Base-by-base conservation (phyloP, 805 yeast genomes). In the Starmera quercuum region DNA sequence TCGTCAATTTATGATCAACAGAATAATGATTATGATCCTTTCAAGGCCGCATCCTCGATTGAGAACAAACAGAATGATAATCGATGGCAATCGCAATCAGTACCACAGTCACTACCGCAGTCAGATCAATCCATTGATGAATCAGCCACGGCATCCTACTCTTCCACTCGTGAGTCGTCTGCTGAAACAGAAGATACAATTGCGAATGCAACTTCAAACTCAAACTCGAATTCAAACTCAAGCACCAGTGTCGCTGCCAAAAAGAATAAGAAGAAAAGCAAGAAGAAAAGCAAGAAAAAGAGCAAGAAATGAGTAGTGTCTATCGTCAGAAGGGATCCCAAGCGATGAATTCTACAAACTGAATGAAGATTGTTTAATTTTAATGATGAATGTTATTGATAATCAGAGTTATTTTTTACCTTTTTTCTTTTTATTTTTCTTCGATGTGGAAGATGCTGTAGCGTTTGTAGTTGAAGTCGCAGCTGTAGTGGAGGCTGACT, bases 1-100 rank as follows among this genome's bases (percentile, higher is more conserved):
- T 58, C 63, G 4, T 59, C 64, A 2, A 37, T 40, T 1, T 59
- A 41, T 43, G 65, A 60, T 33, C 44, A 48, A 20, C 45, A 47
- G 22, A 46, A 59, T 28, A 56, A 58, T 33, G 23, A 36, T n/a
- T 46, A 44, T 16, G 47, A 42, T 29, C 36, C 32, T 20, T 25
- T 31, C 9, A 12, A 15, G 23, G 24, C 5, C 22, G 21, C 7
- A n/a, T n/a, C n/a, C n/a, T n/a, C n/a, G n/a, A n/a, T n/a, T n/a
- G n/a, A n/a, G n/a, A n/a, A n/a, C n/a, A n/a, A n/a, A n/a, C n/a
- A n/a, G n/a, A n/a, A n/a, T n/a, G n/a, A n/a, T n/a, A n/a, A n/a
- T n/a, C n/a, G n/a, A n/a, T n/a, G n/a, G n/a, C n/a, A n/a, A n/a
- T n/a, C n/a, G n/a, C n/a, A n/a, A n/a, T n/a, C n/a, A n/a, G n/a